Evolutionary conservation across 1,284 basidiomycete species (phyloP), one percentile per base, ranked within the genome.

Genomic region (Heterobasidion irregulare): DNA sequence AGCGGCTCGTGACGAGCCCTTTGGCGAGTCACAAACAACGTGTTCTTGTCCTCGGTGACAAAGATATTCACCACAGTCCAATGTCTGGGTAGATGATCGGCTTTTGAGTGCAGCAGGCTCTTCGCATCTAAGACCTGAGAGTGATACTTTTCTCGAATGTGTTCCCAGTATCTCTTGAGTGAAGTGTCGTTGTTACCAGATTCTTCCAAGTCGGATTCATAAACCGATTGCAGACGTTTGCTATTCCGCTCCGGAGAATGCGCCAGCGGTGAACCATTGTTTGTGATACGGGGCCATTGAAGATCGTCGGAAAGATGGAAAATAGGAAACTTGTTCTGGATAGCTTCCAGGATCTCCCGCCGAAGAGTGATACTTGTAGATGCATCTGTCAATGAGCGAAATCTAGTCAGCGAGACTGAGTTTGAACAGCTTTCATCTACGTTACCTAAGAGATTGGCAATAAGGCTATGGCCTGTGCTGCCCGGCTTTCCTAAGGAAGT

Each of bases 21-120:
- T 61, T 94, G 87, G 12, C 94, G 85, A 1, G 91, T 86, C 47
- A 98, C 70, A 59, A 98, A 86, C 65, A 99, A 77, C 4, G 89
- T 89, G 61, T 82, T 86, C 59, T 83, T 83, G 64, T 97, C 93
- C 6, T 88, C 81, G 0, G 90, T 88, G 52, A 98, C 76, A 58
- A 79, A 88, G 61, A 99, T 84, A 58, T 87, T 92, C 54, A 98
- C 75, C 9, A 95, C 80, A 5, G 86, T 89, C 94, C 96, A 98
- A 58, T 87, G 78, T 2, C 67, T 59, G 0, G 96, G 94, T 1
- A 98, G 72, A 46, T 68, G 63, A 46, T 75, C 64, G 10, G 72
- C 67, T 60, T 73, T 72, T 19, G 73, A 68, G 6, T 70, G 57
- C 2, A 74, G 69, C 47, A 75, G 65, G 43, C 66, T 63, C 16